Conservation (phyloP, 305 asterid genomes). For the Galium porrigens region DNA sequence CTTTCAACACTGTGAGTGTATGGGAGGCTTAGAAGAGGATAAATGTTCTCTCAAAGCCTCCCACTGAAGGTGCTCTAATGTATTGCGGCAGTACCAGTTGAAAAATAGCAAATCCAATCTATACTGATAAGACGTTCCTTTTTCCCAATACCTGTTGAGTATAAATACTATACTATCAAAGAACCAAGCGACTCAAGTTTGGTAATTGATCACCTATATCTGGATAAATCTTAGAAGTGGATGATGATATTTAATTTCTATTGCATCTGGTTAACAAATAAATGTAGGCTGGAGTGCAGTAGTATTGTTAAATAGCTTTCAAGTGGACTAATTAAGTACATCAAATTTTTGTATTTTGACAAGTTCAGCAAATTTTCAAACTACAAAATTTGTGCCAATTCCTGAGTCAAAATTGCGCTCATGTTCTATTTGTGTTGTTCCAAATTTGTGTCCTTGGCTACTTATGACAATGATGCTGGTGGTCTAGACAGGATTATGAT, state of each 20-base stretch:
- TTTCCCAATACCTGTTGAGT: not conserved
- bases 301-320: no score
- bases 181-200: constrained; percentile 4
- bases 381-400: not conserved
- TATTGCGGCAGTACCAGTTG: not conserved
- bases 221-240: not conserved
- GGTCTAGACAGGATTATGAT: not conserved
- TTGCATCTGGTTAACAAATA: not conserved
- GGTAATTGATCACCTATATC: not conserved
- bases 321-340: not conserved
- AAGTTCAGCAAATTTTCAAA: not conserved
- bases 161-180: not conserved
- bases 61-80: not conserved
- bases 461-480: not conserved
- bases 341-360: not conserved
- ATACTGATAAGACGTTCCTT: not conserved
- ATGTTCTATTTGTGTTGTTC: not conserved
- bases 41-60: no score
- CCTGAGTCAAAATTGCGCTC: not conserved
- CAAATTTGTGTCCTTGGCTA: not conserved
- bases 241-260: not conserved
- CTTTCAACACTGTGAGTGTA: no score
- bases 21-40: no score
- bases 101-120: not conserved
- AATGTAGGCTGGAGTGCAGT: not conserved